Evolutionary conservation across 345 rosid species (phyloP).

Genomic region (Eucalyptus erythrocorys): DNA sequence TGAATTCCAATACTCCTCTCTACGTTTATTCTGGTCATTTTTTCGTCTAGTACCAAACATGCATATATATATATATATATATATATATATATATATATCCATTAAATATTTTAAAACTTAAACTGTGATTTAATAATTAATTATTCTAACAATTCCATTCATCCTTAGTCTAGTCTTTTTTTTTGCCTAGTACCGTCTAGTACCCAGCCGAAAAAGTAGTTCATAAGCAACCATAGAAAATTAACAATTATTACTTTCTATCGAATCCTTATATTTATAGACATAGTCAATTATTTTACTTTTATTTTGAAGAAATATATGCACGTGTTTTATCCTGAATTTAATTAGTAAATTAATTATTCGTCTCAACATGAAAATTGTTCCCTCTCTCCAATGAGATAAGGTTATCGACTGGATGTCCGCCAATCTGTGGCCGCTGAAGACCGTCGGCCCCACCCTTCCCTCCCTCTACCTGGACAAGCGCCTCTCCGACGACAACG

Average conservation of each 20-base stretch:
- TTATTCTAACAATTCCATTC: rapidly evolving
- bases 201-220: neutral
- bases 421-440: neutral
- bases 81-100: no score
- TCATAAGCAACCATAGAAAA: neutral
- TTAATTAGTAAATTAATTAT: neutral
- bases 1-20: rapidly evolving
- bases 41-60: no score
- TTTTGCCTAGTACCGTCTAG: no score
- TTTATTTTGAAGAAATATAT: neutral
- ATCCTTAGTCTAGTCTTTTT: no score
- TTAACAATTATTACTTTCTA: neutral
- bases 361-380: neutral
- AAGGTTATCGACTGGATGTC: conserved; percentile 5
- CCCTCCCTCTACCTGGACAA: conserved; percentile 23
- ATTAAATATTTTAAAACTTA: no score
- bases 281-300: neutral
- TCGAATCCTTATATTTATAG: neutral
- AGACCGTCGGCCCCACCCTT: conserved; percentile 14
- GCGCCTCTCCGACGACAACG: neutral
- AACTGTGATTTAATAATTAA: no score
- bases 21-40: rapidly evolving
- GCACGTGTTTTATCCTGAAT: neutral
- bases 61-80: no score
- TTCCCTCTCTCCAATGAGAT: neutral